phyloP scores from a whole-genome alignment of 2,329 filamentous ascomycete species.

The Cercospora zeina region DNA sequence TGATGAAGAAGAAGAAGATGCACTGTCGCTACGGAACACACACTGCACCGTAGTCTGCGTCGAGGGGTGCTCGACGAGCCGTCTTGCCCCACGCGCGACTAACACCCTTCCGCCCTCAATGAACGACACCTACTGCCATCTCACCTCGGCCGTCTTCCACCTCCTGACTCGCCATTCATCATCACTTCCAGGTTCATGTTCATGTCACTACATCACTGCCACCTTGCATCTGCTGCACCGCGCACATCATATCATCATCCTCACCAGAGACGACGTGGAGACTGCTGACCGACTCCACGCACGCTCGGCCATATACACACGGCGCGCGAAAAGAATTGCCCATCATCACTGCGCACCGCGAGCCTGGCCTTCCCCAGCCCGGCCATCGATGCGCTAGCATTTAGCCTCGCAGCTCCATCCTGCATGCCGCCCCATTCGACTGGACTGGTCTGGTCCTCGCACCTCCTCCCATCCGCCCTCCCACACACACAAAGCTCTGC shows the following conservation, averaged over 20 bases:
- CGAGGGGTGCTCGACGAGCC: neutral
- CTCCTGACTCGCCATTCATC: neutral
- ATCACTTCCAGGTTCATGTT: neutral
- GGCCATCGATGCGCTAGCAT: slow-evolving; percentile 17
- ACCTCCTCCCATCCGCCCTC: neutral
- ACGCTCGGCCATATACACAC: slow-evolving; percentile 24
- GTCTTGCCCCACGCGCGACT: no score
- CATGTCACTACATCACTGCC: neutral
- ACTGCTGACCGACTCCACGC: slow-evolving; percentile 22
- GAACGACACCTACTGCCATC: no score
- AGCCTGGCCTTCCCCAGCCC: slow-evolving; percentile 24
- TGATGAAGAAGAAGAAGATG: neutral
- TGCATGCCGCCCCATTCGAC: slow-evolving; percentile 2
- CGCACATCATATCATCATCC: no score
- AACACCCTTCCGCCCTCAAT: no score
- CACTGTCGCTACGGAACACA: no score
- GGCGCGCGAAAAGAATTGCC: slow-evolving; percentile 20
- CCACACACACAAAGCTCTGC: no score
- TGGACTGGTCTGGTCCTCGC: neutral
- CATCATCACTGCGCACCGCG: neutral
- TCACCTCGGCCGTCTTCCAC: no score
- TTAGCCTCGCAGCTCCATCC: slow-evolving; percentile 27
- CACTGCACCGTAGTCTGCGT: no score
- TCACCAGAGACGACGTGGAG: slow-evolving; percentile 19
- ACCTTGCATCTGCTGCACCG: neutral